Conservation (phyloP, 176 grass and related monocot genomes). For the Pontederia paniculata region DNA sequence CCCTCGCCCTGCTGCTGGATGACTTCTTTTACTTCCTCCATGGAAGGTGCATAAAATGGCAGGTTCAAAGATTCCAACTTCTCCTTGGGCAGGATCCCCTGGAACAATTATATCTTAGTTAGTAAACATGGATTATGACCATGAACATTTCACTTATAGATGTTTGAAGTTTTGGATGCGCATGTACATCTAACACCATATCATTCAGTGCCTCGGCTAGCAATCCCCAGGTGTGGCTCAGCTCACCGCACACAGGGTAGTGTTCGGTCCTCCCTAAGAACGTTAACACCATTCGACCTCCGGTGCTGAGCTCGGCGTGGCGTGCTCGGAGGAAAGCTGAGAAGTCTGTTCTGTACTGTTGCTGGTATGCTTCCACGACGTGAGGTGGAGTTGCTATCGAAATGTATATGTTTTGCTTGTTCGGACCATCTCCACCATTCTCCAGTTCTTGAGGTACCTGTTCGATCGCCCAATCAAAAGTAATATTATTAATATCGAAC, state of each 20-base stretch:
- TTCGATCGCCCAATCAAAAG: no score
- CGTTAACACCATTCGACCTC: constrained; percentile 29
- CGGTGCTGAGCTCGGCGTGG: constrained; percentile 17
- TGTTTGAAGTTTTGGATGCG: neutral
- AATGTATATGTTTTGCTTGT: constrained; percentile 42
- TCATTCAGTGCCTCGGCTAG: constrained; percentile 29
- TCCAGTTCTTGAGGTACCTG: constrained; percentile 2
- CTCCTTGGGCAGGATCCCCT: neutral
- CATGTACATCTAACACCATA: constrained; percentile 21
- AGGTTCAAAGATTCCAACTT: constrained; percentile 33
- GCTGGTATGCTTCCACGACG: constrained; percentile 27
- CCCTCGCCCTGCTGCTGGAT: constrained; percentile 8
- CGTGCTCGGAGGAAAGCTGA: constrained; percentile 34
- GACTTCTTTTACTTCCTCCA: constrained; percentile 37
- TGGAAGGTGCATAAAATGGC: constrained; percentile 46
- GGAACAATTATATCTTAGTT: neutral
- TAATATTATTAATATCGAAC: no score
- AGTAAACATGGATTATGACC: neutral
- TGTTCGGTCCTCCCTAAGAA: constrained; percentile 37
- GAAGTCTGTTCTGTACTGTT: constrained; percentile 33
- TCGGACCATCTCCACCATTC: neutral
- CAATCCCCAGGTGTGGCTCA: constrained; percentile 19
- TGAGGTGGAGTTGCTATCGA: constrained; percentile 15
- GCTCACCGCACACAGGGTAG: constrained; percentile 6
- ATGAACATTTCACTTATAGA: no score